Evolutionary conservation across 441 rosid species (phyloP), one percentile per base, ranked within the genome.

Genomic region (Aleurites moluccanus): DNA sequence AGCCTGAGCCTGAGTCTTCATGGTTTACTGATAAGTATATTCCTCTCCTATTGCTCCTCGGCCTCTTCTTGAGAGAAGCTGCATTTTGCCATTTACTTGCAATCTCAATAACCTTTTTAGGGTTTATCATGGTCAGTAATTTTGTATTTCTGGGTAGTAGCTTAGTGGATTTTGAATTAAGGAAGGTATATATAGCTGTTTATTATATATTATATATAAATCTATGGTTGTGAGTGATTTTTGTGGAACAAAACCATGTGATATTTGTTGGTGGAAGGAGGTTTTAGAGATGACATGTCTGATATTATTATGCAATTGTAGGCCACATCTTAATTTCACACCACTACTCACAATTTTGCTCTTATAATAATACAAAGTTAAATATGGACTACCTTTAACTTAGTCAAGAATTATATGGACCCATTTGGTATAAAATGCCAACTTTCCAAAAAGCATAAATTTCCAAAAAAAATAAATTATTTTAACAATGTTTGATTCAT

Each of bases 31-130:
- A 23, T 57, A 59, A 25, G 33, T 23, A 55, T 9, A 28, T 27
- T 10, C 10, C 28, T 62, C 66, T 30, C 33, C 33, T 62, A 6
- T 7, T 42, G 69, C 16, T 65, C 8, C 60, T 56, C 4, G 13
- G 21, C 55, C 35, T 67, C 53, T 55, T 45, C 35, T 23, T 44
- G 27, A 25, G 38, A 25, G 70, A 67, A 14, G 70, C 38, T 14
- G 55, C 55, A 25, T 45, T 45, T 45, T 67, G 56, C 70, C 70
- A 67, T 47, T 67, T 67, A 8, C 38, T 45, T 47, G 70, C 70
- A 2, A 67, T 25, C n/a, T 67, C 38, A 47, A 67, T 45, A 4
- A 45, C 70, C 13, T 15, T 25, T 45, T 45, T 67, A 25, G 70
- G 70, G 56, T 23, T 45, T 23, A 45, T 27, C 70, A 45, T 67